Evolutionary conservation across 768 basidiomycete genomes (phyloP).

Genomic region (Suillus discolor): DNA sequence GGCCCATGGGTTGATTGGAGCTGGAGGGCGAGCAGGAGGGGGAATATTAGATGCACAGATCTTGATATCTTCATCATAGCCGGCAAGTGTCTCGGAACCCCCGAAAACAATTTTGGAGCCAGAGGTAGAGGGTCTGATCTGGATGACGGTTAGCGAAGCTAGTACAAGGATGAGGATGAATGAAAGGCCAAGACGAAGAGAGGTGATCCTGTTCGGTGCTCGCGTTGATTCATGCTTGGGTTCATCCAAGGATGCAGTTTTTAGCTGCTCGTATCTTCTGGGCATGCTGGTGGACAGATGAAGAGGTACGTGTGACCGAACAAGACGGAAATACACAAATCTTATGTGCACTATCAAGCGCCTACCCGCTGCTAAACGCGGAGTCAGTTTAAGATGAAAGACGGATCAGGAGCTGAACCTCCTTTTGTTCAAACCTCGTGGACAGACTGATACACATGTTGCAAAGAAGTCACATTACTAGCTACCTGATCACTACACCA

Average conservation of each 20-base stretch:
- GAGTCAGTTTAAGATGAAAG: background rate
- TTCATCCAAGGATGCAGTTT: constrained; percentile 6
- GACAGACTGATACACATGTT: background rate
- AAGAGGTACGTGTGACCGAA: background rate
- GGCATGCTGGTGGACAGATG: constrained; percentile 18
- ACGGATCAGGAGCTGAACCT: constrained; percentile 1
- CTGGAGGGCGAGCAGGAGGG: constrained; percentile 41
- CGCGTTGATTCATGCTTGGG: background rate
- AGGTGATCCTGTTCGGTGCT: constrained; percentile 1
- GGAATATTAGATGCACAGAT: constrained; percentile 38
- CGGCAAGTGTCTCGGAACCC: background rate
- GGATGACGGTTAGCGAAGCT: constrained; percentile 15
- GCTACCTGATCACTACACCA: constrained; percentile 1
- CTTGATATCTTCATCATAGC: constrained; percentile 20
- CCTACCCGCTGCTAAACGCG: too few relatives aligned
- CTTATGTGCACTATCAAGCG: background rate
- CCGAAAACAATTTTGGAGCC: background rate
- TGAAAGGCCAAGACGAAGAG: constrained; percentile 17
- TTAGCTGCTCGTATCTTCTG: constrained; percentile 21
- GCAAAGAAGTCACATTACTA: background rate
- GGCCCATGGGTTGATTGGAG: constrained; percentile 52
- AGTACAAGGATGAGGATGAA: constrained; percentile 18
- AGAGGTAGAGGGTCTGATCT: constrained; percentile 6
- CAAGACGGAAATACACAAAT: background rate
- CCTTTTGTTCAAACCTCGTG: background rate